Evolutionary conservation across 257 asterid species (phyloP), one percentile per base, ranked within the genome.

Genomic region (Voacanga thouarsii): DNA sequence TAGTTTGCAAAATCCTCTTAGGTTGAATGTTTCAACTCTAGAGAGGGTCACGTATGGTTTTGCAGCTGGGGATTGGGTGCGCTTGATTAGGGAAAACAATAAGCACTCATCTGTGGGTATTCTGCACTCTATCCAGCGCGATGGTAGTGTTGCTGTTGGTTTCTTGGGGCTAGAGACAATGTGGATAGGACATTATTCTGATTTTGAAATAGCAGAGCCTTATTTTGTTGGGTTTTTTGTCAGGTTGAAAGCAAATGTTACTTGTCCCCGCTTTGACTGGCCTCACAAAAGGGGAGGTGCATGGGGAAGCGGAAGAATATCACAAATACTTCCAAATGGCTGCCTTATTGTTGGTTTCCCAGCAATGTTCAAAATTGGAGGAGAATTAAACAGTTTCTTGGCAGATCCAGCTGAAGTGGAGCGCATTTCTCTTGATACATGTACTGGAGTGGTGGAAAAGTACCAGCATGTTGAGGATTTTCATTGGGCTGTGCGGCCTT

Each of bases 341-440:
- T 90, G 96, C 83, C 91, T 90, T 5, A 78, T 82, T 55, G 85
- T 90, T 49, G 77, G 53, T 33, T 90, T 90, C 75, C 93, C 96
- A 0, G 89, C 89, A 43, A 86, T 84, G 68, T 78, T 90, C 33
- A 80, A 75, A 57, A 78, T 88, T 10, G 82, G 85, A 26, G 83
- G 80, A 10, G 82, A 79, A 78, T 28, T 55, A 8, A 71, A 53
- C 63, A 51, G 63, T 77, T 86, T 87, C 82, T 79, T 88, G 80
- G 93, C 91, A 39, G 85, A 87, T 78, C 96, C 96, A 11, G 88
- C 83, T 72, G 91, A 90, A 85, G 90, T 85, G 78, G 89, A 89
- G 79, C 75, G 12, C 2, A 82, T 89, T 6, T 89, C 90, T 8
- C 88, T 90, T 41, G 91, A 89, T 70, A 80, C 85, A 1, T 89